Evolutionary conservation across 768 basidiomycete genomes (phyloP), one percentile per base, ranked within the genome.

Genomic region (Sutorius australiensis): DNA sequence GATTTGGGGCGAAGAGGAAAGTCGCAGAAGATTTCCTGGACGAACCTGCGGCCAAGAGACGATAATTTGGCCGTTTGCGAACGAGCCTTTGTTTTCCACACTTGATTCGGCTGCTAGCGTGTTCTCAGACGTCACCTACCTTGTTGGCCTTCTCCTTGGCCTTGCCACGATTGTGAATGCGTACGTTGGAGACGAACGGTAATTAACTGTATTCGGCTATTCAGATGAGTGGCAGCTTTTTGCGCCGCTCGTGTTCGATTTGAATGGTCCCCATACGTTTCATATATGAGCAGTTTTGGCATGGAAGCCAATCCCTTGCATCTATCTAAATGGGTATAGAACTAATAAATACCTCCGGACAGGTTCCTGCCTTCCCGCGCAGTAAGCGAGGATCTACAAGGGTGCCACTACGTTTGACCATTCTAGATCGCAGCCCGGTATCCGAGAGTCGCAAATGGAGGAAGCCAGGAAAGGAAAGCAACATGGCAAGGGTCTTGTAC

Each of bases 1-100:
- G 88, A 11, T 80, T 92, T 64, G 85, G 84, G 32, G 73, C 77
- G 42, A 94, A 94, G 76, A 76, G 92, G 62, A 93, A 92, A 66
- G 88, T 87, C 5, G 80, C 69, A 1, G 86, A 86, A 31, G 89
- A 91, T 51, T 76, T 78, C n/a, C 69, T 72, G 19, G 85, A 79
- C 13, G 77, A 83, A 5, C 89, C 88, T 6, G 80, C 86, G 9
- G 65, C 82, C 24, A 92, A 92, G 74, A 71, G 68, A 50, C 68
- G 73, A 50, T 75, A 53, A 69, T 48, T 38, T 21, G 19, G 30
- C 32, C 6, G 24, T 39, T 51, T 36, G 42, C 19, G 44, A 38
- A 56, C 24, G 41, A 24, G 24, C 40, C 9, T 39, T 34, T 32
- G n/a, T 40, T 21, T 33, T 8, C 30, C 19, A 10, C 13, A 36